Conservation (phyloP, 768 basidiomycete genomes). For the Lentinula detonsa region DNA sequence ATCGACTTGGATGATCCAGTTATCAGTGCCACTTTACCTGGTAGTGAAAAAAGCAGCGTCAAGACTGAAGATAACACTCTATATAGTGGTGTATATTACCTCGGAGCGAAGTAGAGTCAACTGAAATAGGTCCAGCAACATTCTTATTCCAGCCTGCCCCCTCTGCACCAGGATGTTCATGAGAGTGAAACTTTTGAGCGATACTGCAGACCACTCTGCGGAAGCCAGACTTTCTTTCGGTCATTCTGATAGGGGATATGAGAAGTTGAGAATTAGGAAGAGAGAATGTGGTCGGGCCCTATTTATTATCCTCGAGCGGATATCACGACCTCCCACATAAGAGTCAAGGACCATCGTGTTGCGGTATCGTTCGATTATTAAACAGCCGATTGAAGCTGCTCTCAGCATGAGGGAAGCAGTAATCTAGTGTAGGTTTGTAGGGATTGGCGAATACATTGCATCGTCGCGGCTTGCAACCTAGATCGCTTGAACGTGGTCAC, state of each 20-base stretch:
- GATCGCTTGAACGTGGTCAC: too few relatives aligned
- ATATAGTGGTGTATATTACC: neutral
- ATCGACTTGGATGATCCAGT: conserved; percentile 59
- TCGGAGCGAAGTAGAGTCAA: neutral
- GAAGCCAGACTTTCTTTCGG: neutral
- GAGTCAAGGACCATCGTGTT: neutral
- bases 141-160: neutral
- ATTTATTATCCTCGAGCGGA: neutral
- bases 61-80: too few relatives aligned
- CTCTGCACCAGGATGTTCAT: neutral
- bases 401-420: too few relatives aligned
- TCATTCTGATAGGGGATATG: neutral
- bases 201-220: neutral
- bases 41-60: neutral
- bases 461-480: too few relatives aligned
- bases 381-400: neutral
- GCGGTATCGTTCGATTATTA: neutral
- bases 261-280: neutral
- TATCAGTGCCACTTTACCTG: conserved; percentile 48
- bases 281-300: neutral
- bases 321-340: neutral
- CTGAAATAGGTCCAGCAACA: neutral
- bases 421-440: neutral
- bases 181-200: neutral
- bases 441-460: too few relatives aligned